Evolutionary conservation across 306 rosid species (phyloP), one percentile per base, ranked within the genome.

Genomic region (Trifolium fragiferum): DNA sequence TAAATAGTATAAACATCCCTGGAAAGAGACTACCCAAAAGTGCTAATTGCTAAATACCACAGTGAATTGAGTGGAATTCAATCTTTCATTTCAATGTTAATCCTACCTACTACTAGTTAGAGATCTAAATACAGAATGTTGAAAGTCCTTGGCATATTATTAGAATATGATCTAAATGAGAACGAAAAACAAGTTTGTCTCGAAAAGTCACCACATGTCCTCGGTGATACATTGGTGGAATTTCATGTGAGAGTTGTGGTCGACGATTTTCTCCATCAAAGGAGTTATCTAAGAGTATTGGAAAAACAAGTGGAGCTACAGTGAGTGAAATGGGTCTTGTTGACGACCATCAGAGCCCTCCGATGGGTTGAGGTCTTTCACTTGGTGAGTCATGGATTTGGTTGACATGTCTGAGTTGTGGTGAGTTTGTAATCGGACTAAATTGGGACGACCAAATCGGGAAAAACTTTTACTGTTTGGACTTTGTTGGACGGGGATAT

Each of bases 161-260:
- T n/a, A 6, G 5, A 25, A 70, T 30, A 9, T 40, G 60, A 54
- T 19, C 60, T 8, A 54, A 35, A 23, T 35, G 74, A 50, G 30
- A 76, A 46, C 37, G 78, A 37, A 71, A 76, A n/a, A n/a, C n/a
- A n/a, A n/a, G n/a, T n/a, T n/a, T n/a, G n/a, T n/a, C n/a, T n/a
- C n/a, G n/a, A n/a, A n/a, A n/a, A n/a, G n/a, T n/a, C 51, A 79
- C 64, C 57, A 75, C 66, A 10, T 70, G 66, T 14, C 77, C 79
- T 14, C 76, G 76, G 43, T 62, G 77, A 57, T 18, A 75, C 3
- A 33, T 35, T 79, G 14, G 80, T 46, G 20, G 96, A 81, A 69
- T 72, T 80, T 23, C 87, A n/a, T n/a, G 78, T 1, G 91, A 82
- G 12, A 79, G 59, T 58, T 61, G 75, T 1, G 80, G 83, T 23